Evolutionary conservation across 2,329 filamentous ascomycete genomes (phyloP).

Genomic region (Ascochyta clinopodiicola): DNA sequence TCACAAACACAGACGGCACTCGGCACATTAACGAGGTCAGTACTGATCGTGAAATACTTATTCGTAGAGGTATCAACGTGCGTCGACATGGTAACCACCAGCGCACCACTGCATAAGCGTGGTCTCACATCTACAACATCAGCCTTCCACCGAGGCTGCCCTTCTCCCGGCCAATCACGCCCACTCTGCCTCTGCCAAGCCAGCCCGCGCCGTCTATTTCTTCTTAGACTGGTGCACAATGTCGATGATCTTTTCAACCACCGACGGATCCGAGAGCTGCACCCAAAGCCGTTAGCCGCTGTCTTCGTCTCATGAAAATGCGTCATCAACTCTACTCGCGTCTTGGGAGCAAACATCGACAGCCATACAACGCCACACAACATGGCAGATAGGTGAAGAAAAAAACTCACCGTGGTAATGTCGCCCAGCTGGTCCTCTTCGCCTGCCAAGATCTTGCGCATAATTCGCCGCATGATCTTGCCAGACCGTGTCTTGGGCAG

Average conservation of each 20-base stretch:
- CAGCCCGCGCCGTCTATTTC: constrained; percentile 40
- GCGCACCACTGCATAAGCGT: neutral
- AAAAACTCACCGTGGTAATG: constrained; percentile 76
- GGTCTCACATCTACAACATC: neutral
- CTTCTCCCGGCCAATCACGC: constrained; percentile 5
- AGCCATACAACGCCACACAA: constrained; percentile 1
- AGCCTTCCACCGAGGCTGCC: neutral
- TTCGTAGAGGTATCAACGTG: constrained; percentile 6
- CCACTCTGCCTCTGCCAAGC: constrained; percentile 4
- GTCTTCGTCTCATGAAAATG: constrained; percentile 25
- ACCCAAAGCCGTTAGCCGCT: constrained; percentile 33
- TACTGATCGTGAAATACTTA: neutral
- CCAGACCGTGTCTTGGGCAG: constrained; percentile 96
- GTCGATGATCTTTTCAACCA: constrained; percentile 89
- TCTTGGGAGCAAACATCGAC: constrained; percentile 9
- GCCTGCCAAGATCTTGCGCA: constrained; percentile 95
- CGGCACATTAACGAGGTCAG: neutral
- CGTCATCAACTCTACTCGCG: constrained; percentile 31
- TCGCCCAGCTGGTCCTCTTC: constrained; percentile 98
- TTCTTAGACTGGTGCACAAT: constrained; percentile 70
- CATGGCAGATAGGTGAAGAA: constrained; percentile 5
- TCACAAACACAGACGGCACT: neutral
- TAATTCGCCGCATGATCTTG: constrained; percentile 98
- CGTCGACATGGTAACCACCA: constrained; percentile 7
- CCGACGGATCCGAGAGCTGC: constrained; percentile 84